Base-by-base conservation (phyloP, 148 eudicot species). In the Rhododendron mucronatum region DNA sequence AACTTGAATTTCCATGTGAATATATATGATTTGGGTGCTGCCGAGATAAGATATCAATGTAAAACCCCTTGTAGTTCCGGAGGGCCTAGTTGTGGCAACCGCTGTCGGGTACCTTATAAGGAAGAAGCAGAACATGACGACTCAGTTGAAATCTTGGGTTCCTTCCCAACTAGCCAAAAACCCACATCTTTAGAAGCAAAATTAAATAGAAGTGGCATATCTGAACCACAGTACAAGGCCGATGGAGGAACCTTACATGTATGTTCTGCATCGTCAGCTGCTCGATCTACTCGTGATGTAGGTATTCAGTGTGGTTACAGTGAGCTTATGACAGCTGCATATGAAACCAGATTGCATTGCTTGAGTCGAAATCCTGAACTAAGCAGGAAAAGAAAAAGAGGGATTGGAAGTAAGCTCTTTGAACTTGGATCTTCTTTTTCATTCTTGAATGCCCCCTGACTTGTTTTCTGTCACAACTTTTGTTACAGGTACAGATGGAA, bases 21-120 rank as follows among this genome's bases (percentile, higher is more conserved):
- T 61, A 89, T 93, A 13, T 93, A 85, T 41, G 84, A 91, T 82
- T 82, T 79, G 45, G 82, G 88, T 71, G 74, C 86, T 15, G 84
- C 89, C 3, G 94, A 93, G 88, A 91, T 93, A 51, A 63, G 84
- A 10, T 92, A 91, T 82, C 91, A 87, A 47, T 51, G 78, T 23
- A 57, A 48, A 78, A 47, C 76, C 16, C 26, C 18, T 23, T 59
- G 87, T 45, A 23, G 53, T 5, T n/a, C 51, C 10, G 35, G 16
- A 16, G 48, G 85, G 63, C 81, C 44, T n/a, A 55, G 51, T 83
- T 3, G 63, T 79, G 12, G 57, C 63, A 82, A 51, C 39, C 30
- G 8, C 23, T 23, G 37, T 12, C 65, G 76, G 2, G 82, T 81
- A 80, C n/a, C 81, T 53, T 76, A 37, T 55, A 5, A 30, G 53